Percentiles rank a stretch among this genome's conserved stretches.
phyloP scores from a whole-genome alignment of 208 protist species.

The Crithidia sp. region DNA sequence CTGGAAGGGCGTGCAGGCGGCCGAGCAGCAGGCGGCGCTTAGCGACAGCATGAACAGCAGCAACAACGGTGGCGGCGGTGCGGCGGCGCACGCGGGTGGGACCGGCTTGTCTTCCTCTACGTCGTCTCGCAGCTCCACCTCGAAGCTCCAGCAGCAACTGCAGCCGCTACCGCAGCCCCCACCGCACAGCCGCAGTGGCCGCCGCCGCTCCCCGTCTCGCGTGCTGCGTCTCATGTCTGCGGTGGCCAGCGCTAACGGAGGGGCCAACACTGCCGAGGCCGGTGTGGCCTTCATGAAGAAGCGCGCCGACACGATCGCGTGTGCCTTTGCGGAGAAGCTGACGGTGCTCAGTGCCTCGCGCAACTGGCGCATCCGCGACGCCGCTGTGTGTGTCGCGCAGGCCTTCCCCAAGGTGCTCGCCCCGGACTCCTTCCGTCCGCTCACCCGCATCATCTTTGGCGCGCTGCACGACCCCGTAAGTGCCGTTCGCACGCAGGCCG shows the following conservation, averaged over 20 bases:
- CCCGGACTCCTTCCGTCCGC: constrained; percentile 52
- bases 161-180: neutral
- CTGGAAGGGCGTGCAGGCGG: constrained; percentile 20
- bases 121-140: constrained; percentile 21
- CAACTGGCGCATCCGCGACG: constrained; percentile 80
- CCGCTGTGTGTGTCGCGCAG: constrained; percentile 46
- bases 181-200: constrained; percentile 16
- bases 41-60: constrained; percentile 16
- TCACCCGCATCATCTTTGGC: constrained; percentile 50
- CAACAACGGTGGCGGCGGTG: constrained; percentile 1
- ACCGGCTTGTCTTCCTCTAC: constrained; percentile 10
- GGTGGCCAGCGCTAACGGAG: constrained; percentile 7
- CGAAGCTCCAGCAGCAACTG: neutral
- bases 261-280: neutral
- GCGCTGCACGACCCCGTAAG: constrained; percentile 73
- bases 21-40: constrained; percentile 27
- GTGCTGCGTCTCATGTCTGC: neutral
- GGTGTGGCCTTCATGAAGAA: constrained; percentile 12
- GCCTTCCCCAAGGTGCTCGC: constrained; percentile 55
- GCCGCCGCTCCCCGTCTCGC: constrained; percentile 15
- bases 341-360: constrained; percentile 55
- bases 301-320: constrained; percentile 35
- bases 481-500: constrained; percentile 58
- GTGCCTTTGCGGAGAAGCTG: constrained; percentile 43
- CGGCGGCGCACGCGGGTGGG: neutral